A percentile compares a stretch with the other conserved stretches of the same genome.
These are phyloP conservation scores for Tetrapyrgos nigripes DNA, from an alignment of 1,284 basidiomycete species.

Conservation along the genomic window DNA sequence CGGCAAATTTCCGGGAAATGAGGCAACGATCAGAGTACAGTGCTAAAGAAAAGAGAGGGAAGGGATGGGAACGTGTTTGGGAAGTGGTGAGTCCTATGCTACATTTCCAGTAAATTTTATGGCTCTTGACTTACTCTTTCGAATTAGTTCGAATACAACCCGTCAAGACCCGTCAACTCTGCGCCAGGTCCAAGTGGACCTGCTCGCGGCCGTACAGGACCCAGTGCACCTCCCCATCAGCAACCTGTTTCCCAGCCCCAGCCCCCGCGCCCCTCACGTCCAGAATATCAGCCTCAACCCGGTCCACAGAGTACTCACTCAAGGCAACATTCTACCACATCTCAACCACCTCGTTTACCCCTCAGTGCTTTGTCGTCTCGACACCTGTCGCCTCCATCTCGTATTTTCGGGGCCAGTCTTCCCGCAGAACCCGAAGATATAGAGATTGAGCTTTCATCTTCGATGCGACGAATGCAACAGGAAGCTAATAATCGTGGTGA, in stretches of 20 bases:
- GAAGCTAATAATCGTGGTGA: no score
- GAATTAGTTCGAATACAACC: conserved; percentile 4
- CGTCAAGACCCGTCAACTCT: not conserved
- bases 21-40: not conserved
- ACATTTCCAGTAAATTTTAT: not conserved
- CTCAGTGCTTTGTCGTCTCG: no score
- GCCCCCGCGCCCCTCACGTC: not conserved
- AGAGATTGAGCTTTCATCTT: not conserved
- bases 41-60: conserved; percentile 73
- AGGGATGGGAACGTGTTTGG: conserved; percentile 25
- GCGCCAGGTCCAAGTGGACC: not conserved
- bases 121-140: not conserved
- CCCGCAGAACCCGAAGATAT: not conserved
- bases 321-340: not conserved
- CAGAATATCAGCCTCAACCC: not conserved
- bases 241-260: no score
- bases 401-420: not conserved
- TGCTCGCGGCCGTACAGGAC: not conserved
- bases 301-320: not conserved
- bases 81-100: not conserved
- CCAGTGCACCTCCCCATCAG: no score
- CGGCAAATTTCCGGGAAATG: not conserved
- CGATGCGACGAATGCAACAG: no score
- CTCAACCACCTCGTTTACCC: not conserved
- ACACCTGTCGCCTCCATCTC: no score